Evolutionary conservation across 2,329 filamentous ascomycete genomes (phyloP), one percentile per base, ranked within the genome.

Genomic region (Arthrobotrys sphaeroides): DNA sequence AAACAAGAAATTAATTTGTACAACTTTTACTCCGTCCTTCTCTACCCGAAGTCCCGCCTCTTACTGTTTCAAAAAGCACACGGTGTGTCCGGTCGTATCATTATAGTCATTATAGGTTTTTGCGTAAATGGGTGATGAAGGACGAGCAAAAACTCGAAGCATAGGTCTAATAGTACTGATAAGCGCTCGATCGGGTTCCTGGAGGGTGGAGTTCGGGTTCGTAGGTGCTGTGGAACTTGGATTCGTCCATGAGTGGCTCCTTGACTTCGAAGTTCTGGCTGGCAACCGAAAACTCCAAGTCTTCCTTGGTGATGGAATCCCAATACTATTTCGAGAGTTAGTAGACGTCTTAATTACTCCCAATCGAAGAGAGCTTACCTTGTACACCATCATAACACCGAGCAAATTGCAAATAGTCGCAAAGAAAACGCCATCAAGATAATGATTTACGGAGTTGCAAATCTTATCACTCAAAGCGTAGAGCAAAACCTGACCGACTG

Each of bases 371-470:
- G 49, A 66, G 81, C 84, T 77, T 83, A 90, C 93, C 90, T 99
- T 99, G 87, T 99, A 99, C 38, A 99, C 90, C 95, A 98, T 99
- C 95, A 99, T 99, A 76, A 99, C 94, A 10, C 90, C 93, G 45
- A 99, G 85, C 47, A 99, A 84, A 81, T 99, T 99, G 85, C 93
- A 95, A 66, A 94, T 90, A 0, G 94, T 97, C 3, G 93, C 92
- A 81, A 99, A 94, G 84, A 98, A 96, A 53, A 98, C 84, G 0
- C 94, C 94, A 81, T 99, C 95, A 55, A 99, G 84, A 82, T 98
- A 99, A 83, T 99, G 95, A 83, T 92, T 90, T 40, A 94, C 89
- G 51, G 88, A 88, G 60, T 90, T 87, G 85, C 95, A 99, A 80
- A 99, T 94, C 77, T 87, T 88, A 78, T 90, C 87, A 84, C 92